These are phyloP conservation scores for Xylaria sp. DNA, from an alignment of 2,329 filamentous ascomycete genomes.

Conservation along the genomic window DNA sequence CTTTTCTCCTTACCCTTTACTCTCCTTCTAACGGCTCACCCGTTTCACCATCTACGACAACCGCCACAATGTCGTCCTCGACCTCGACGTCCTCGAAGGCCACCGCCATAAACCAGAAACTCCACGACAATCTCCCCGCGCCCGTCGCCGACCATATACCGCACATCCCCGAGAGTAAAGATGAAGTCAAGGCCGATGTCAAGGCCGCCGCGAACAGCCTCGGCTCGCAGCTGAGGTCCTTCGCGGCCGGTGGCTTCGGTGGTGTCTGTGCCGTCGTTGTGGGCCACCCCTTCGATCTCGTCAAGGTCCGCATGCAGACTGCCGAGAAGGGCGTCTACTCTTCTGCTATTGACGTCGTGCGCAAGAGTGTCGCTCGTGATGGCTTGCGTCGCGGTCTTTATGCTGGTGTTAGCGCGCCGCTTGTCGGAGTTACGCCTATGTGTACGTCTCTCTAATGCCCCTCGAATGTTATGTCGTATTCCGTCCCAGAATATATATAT, in stretches of 20 bases:
- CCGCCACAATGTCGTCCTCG: conserved; percentile 46
- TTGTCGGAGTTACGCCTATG: conserved; percentile 98
- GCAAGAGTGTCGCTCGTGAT: conserved; percentile 87
- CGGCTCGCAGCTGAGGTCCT: conserved; percentile 74
- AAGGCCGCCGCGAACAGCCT: conserved; percentile 54
- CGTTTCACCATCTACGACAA: background rate
- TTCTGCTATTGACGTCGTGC: conserved; percentile 89
- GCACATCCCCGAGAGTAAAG: conserved; percentile 58
- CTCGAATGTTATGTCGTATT: background rate
- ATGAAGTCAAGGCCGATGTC: conserved; percentile 56
- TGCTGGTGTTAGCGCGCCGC: conserved; percentile 93
- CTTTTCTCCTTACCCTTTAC: background rate
- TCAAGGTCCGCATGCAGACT: conserved; percentile 97
- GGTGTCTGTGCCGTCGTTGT: conserved; percentile 94
- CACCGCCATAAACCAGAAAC: conserved; percentile 29
- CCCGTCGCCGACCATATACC: conserved; percentile 48
- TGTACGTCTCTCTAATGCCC: conserved; percentile 69
- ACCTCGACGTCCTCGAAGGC: conserved; percentile 42
- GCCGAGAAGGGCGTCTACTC: conserved; percentile 93
- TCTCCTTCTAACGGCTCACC: background rate
- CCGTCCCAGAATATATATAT: background rate
- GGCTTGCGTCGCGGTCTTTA: conserved; percentile 85
- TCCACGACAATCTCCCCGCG: conserved; percentile 21
- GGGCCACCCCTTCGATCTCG: conserved; percentile 95
- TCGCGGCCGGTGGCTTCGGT: conserved; percentile 90